Evolutionary conservation across 805 yeast species (phyloP), one percentile per base, ranked within the genome.

Genomic region (Wickerhamomyces hampshirensis): DNA sequence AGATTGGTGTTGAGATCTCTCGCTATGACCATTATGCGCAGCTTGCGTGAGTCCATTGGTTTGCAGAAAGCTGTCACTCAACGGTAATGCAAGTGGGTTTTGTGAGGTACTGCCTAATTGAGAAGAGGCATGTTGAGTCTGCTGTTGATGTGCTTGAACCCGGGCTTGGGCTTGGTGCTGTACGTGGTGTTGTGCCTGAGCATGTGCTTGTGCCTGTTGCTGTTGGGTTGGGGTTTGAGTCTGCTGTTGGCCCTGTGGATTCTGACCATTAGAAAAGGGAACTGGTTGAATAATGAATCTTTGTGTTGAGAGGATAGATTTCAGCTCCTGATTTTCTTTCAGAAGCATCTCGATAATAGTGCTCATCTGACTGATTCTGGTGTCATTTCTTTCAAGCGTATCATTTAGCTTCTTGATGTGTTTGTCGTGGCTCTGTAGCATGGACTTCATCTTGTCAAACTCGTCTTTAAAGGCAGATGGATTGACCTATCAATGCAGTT

Each of bases 261-360:
- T 38, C 14, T 43, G 40, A 21, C 24, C 24, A 7, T 11, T 11
- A 8, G 24, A 7, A 11, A 21, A 21, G 24, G 24, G 24, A 18
- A 43, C 41, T 2, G 51, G 45, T 27, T 51, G 53, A 26, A 47
- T 40, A 5, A 50, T 40, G 23, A 49, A 52, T 34, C 50, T 48
- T 31, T 52, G 58, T 17, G 37, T 44, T 1, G 48, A 29, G 5
- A 54, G 30, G 9, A 46, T 28, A 4, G 38, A 39, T 27, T 51
- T 54, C 31, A 54, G 35, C 23, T 52, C 54, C 34, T 45, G 52
- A 36, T 54, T 54, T 18, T 54, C 58, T 35, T 53, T 52, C 19
- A 51, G 42, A 18, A 54, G 44, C 3, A 40, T 30, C 13, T 54
- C 57, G 11, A 51, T 40, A 11, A 52, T 44, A 5, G 50, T 37